These are phyloP conservation scores for Backusella psychrophila DNA, from an alignment of 192 early-diverging fungal genomes.

Conservation along the genomic window DNA sequence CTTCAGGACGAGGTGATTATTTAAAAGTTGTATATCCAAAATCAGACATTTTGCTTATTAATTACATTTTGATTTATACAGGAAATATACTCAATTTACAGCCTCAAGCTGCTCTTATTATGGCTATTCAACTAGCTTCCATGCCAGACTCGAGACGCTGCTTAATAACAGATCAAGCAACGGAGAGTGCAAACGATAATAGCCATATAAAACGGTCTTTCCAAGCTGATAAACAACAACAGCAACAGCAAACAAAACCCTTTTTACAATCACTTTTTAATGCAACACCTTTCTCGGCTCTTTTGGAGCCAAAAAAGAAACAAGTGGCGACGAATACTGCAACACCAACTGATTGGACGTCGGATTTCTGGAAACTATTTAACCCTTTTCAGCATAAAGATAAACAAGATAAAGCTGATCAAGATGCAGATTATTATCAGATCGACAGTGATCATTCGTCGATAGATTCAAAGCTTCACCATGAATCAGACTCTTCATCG, in stretches of 20 bases:
- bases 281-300: background rate
- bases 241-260: slow-evolving; percentile 3
- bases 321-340: background rate
- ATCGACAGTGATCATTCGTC: slow-evolving; percentile 5
- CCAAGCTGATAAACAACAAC: background rate
- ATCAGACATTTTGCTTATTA: background rate
- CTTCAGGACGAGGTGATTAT: slow-evolving; percentile 11
- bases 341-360: slow-evolving; percentile 8
- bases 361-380: slow-evolving; percentile 16
- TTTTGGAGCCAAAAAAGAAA: slow-evolving; percentile 7
- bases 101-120: slow-evolving; percentile 18
- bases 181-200: background rate
- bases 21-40: background rate
- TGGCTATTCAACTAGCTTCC: slow-evolving; percentile 16
- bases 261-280: slow-evolving; percentile 10
- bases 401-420: background rate
- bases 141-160: slow-evolving; percentile 5
- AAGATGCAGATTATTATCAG: slow-evolving; percentile 14
- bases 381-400: background rate
- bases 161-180: background rate
- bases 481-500: background rate
- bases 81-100: slow-evolving; percentile 18
- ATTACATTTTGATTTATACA: background rate
- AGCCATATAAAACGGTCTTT: background rate
- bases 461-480: background rate